Percentiles rank a stretch among this genome's conserved stretches.
Evolutionary conservation across 1,284 basidiomycete genomes (phyloP).

Genomic region (Inonotus obliquus): DNA sequence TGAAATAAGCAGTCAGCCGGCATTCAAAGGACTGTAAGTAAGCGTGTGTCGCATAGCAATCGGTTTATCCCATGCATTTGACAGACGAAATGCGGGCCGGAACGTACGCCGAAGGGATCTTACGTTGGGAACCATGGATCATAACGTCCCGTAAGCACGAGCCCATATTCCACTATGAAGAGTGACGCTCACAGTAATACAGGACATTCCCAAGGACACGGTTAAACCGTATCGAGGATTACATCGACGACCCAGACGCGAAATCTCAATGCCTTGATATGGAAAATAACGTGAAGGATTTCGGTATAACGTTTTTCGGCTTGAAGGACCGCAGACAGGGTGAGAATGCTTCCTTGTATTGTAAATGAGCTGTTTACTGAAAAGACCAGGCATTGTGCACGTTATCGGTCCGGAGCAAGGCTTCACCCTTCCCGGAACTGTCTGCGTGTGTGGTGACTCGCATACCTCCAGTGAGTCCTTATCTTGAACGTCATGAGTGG

Average conservation of each 20-base stretch:
- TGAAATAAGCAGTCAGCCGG: slow-evolving; percentile 94
- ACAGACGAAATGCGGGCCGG: slow-evolving; percentile 74
- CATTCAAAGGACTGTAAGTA: slow-evolving; percentile 87
- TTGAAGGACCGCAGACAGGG: slow-evolving; percentile 89
- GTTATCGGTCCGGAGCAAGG: slow-evolving; percentile 96
- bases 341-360: slow-evolving; percentile 27
- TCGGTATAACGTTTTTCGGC: slow-evolving; percentile 93
- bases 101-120: slow-evolving; percentile 88
- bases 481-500: neutral
- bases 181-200: slow-evolving; percentile 1
- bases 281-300: slow-evolving; percentile 93
- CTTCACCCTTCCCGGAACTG: slow-evolving; percentile 93
- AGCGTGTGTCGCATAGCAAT: neutral
- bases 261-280: slow-evolving; percentile 85
- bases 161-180: neutral
- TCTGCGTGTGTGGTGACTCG: slow-evolving; percentile 94
- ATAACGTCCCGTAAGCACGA: slow-evolving; percentile 84
- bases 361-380: slow-evolving; percentile 53
- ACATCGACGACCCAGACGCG: slow-evolving; percentile 87
- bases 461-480: slow-evolving; percentile 73
- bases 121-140: slow-evolving; percentile 92
- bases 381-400: slow-evolving; percentile 81
- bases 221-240: slow-evolving; percentile 70
- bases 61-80: slow-evolving; percentile 9
- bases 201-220: slow-evolving; percentile 85